Evolutionary conservation across 73 alveolate species (phyloP), one percentile per base, ranked within the genome.

Genomic region (Urostyla sp.): DNA sequence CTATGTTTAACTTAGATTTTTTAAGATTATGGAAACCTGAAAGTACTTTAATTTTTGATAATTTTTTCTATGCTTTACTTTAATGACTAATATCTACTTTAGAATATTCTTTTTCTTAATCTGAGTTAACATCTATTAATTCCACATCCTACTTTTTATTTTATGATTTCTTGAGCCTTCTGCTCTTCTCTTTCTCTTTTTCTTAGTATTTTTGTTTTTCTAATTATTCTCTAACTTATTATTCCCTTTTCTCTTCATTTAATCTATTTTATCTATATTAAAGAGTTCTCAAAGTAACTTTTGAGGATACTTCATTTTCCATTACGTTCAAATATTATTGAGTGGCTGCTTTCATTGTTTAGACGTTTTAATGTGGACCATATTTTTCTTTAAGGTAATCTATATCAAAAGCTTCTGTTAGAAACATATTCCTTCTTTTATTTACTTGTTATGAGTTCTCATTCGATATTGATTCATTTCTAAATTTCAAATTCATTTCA

Each of bases 271-370:
- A 48, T 28, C 79, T 63, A 34, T 73, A 73, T 34, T 73, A 28
- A 0, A 73, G 75, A 20, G 50, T 51, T 43, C 69, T 73, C 11
- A 73, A 75, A 10, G 85, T 50, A 0, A 75, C 53, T 34, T 73
- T 73, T 0, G 85, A 48, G 8, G 85, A 73, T 20, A 48, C 75
- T 23, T 73, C 85, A 15, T 60, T 52, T 20, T 73, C 67, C 5
- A 73, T 3, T 13, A 73, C 20, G 20, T 53, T 50, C 21, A 50
- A 26, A 37, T 73, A 73, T 3, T 73, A 54, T 30, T 73, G 40
- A 8, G 69, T 54, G 13, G 85, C 85, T 16, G 50, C 30, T n/a
- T 73, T 73, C 85, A 73, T 73, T 4, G 85, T 34, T 48, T 34
- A 27, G 43, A 36, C 56, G 10, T 54, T 26, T 36, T 54, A 52